Conservation (phyloP, 495 filamentous ascomycete species). For the Penicillium coffeae region DNA sequence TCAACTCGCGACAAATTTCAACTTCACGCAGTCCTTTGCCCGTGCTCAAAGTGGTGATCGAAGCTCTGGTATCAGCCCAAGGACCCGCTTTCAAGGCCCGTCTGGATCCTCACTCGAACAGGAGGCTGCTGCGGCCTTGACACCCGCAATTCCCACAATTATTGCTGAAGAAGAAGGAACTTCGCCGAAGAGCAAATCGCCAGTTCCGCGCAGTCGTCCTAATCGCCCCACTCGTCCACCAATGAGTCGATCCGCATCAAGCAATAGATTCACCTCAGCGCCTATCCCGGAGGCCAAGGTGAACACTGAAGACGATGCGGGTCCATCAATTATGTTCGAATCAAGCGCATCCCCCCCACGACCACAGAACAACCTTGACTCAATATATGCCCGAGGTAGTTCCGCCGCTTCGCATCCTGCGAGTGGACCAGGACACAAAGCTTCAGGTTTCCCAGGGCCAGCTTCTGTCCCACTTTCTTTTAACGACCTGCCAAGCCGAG, state of each 20-base stretch:
- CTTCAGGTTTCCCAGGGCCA: conserved; percentile 49
- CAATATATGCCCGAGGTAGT: conserved; percentile 50
- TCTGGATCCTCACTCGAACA: conserved; percentile 5
- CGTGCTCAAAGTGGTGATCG: conserved; percentile 22
- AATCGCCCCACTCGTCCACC: conserved; percentile 19
- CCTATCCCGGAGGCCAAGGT: conserved; percentile 72
- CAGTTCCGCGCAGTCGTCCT: neutral
- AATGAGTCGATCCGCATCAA: conserved; percentile 34
- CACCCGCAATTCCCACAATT: conserved; percentile 35
- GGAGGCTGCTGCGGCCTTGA: conserved; percentile 1
- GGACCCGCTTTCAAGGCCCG: conserved; percentile 14
- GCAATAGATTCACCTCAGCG: conserved; percentile 63
- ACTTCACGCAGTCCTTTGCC: conserved; percentile 10
- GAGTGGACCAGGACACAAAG: conserved; percentile 17
- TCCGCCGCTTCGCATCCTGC: conserved; percentile 21
- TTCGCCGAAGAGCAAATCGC: conserved; percentile 29
- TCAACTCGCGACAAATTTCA: neutral
- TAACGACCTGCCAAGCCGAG: conserved; percentile 78
- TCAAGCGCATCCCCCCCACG: conserved; percentile 45
- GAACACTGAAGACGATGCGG: conserved; percentile 54
- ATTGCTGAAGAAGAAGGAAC: conserved; percentile 48
- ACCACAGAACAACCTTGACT: conserved; percentile 34
- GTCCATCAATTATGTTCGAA: conserved; percentile 76
- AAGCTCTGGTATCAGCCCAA: conserved; percentile 10
- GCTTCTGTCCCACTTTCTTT: conserved; percentile 67